Percentiles rank a stretch among this genome's conserved stretches.
phyloP scores from a whole-genome alignment of 1,284 basidiomycete species.

The Exobasidium rhododendri region DNA sequence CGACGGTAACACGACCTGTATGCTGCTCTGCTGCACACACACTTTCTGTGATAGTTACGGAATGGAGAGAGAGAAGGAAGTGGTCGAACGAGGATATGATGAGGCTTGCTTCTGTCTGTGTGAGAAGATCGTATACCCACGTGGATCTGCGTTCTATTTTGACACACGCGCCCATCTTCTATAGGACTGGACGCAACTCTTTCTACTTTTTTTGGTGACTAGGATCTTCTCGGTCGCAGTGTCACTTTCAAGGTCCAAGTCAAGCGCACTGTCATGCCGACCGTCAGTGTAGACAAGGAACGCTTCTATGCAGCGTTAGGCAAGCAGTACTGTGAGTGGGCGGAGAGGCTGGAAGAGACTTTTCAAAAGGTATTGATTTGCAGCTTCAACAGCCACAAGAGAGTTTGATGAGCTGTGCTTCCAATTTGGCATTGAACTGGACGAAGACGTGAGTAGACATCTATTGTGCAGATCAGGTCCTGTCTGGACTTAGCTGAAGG shows the following conservation, averaged over 20 bases:
- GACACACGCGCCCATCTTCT: too few species aligned
- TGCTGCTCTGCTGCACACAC: too few species aligned
- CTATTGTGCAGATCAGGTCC: too few species aligned
- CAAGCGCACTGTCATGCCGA: conserved; percentile 67
- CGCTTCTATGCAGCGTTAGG: conserved; percentile 87
- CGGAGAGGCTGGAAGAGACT: neutral
- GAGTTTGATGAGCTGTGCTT: conserved; percentile 96
- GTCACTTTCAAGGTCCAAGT: neutral
- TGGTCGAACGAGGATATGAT: too few species aligned
- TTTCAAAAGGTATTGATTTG: neutral
- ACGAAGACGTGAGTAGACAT: conserved; percentile 66
- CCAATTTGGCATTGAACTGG: conserved; percentile 94
- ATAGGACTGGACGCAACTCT: too few species aligned
- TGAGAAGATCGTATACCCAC: too few species aligned
- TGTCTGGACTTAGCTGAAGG: too few species aligned
- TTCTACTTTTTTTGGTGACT: too few species aligned
- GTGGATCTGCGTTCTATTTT: too few species aligned
- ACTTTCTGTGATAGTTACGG: too few species aligned
- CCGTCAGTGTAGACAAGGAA: conserved; percentile 89
- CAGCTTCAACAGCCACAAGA: conserved; percentile 58
- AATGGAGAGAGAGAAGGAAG: too few species aligned
- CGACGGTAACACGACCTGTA: neutral
- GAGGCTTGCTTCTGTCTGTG: too few species aligned
- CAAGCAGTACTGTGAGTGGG: conserved; percentile 63
- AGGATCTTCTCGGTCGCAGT: neutral